Conservation (phyloP, 768 basidiomycete species). For the Pulveroboletus sp. region DNA sequence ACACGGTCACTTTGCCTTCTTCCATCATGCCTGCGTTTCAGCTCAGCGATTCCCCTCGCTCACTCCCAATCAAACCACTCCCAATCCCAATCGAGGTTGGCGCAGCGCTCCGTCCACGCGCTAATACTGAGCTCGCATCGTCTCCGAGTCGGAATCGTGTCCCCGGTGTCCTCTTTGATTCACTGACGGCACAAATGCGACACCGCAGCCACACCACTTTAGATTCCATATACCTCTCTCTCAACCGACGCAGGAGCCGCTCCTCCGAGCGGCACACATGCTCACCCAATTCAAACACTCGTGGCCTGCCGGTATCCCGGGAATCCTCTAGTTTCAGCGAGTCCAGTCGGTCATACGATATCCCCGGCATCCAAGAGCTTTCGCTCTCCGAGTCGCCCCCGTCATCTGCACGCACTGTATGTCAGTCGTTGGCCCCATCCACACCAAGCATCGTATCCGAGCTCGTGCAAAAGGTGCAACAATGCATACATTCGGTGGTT, state of each 20-base stretch:
- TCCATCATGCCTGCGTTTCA: background rate
- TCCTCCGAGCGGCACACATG: constrained; percentile 2
- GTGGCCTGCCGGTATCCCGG: background rate
- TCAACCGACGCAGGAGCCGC: background rate
- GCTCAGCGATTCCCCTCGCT: background rate
- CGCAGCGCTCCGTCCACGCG: constrained; percentile 18
- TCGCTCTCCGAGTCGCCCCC: background rate
- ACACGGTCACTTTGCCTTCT: background rate
- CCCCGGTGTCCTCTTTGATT: constrained; percentile 6
- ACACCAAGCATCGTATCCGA: constrained; percentile 57
- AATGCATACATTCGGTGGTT: constrained; percentile 59
- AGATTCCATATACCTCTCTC: constrained; percentile 1
- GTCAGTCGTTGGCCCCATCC: constrained; percentile 50
- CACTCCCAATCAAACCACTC: constrained; percentile 3
- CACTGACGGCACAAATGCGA: constrained; percentile 12
- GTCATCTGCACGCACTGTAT: constrained; percentile 28
- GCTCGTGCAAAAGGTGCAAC: constrained; percentile 53
- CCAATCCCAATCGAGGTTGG: constrained; percentile 1
- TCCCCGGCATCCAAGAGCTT: constrained; percentile 5
- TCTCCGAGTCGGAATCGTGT: constrained; percentile 9
- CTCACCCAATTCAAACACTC: background rate
- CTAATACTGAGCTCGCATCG: constrained; percentile 22
- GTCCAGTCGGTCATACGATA: background rate
- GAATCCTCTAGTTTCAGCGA: constrained; percentile 8
- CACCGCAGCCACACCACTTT: constrained; percentile 17